Evolutionary conservation across 768 basidiomycete genomes (phyloP), one percentile per base, ranked within the genome.

Genomic region (Lactifluus volemus): DNA sequence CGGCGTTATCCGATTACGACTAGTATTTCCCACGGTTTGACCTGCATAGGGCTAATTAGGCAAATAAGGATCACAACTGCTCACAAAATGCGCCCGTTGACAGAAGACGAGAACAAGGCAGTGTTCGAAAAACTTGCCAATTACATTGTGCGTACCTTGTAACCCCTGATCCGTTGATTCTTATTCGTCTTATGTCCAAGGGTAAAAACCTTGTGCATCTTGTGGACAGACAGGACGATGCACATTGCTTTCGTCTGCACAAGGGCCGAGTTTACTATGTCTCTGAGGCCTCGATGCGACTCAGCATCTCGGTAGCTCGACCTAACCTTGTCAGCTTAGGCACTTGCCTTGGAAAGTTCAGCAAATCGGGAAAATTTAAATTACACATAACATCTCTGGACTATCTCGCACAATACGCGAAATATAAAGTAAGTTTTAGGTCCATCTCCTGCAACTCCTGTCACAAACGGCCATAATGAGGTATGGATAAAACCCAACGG

Each of bases 401-500:
- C 69, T 89, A 91, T 69, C 74, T 99, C 60, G 92, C 93, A 1
- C 91, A 97, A 70, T 98, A 97, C 71, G 95, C 97, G 19, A 98
- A 96, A 75, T 92, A 93, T 79, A 99, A 99, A 82, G 97, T 93
- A 63, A 56, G 76, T 68, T 19, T 36, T 15, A 11, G 21, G 14
- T 36, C 51, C 17, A 17, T n/a, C 34, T 25, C 38, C 15, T n/a
- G 2, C 5, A 21, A 49, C 12, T 39, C 59, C 41, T 10, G 32
- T 19, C 38, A 44, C 8, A 55, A 41, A 29, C 39, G 12, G 21
- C 53, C 10, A 21, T 55, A 12, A 36, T 4, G 61, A 98, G 96
- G 83, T 98, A 17, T 99, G 97, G 97, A 93, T 99, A 72, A 99
- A 99, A 73, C 88, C 95, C 29, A 96, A 98, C 66, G 97, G 97